phyloP scores from a whole-genome alignment of 1,284 basidiomycete species.

The Cryptococcus sp. region DNA sequence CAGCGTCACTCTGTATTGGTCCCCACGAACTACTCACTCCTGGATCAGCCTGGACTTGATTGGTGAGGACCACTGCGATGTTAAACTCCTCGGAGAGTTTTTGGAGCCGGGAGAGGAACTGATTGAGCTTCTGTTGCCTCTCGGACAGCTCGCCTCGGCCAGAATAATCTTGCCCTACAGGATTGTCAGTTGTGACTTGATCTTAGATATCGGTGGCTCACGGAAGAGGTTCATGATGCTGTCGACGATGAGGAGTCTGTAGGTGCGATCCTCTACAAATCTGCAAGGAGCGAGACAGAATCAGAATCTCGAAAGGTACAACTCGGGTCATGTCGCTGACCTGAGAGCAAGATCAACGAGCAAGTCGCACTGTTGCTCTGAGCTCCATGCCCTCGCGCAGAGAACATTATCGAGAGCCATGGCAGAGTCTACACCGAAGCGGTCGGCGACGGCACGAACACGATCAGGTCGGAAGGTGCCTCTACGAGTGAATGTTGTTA shows the following conservation, averaged over 20 bases:
- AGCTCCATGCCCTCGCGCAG: slow-evolving; percentile 46
- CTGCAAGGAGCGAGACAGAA: slow-evolving; percentile 24
- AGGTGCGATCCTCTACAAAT: slow-evolving; percentile 50
- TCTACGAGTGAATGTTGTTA: slow-evolving; percentile 29
- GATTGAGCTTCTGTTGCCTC: slow-evolving; percentile 67
- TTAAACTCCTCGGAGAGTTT: slow-evolving; percentile 83
- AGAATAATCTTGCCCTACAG: slow-evolving; percentile 68
- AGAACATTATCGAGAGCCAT: slow-evolving; percentile 67
- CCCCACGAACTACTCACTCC: slow-evolving; percentile 54
- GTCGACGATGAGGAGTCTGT: slow-evolving; percentile 58
- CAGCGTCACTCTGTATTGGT: neutral
- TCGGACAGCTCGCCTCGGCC: slow-evolving; percentile 89
- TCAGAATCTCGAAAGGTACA: neutral
- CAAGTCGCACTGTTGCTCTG: slow-evolving; percentile 47
- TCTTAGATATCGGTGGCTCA: slow-evolving; percentile 15
- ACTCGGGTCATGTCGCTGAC: slow-evolving; percentile 21
- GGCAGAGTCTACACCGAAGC: slow-evolving; percentile 81
- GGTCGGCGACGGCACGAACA: slow-evolving; percentile 80
- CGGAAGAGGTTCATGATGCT: slow-evolving; percentile 95
- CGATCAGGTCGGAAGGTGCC: slow-evolving; percentile 92
- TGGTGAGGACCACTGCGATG: slow-evolving; percentile 82
- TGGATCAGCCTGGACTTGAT: slow-evolving; percentile 84
- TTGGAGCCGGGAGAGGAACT: slow-evolving; percentile 85
- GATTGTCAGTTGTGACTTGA: slow-evolving; percentile 2
- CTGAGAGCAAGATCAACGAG: slow-evolving; percentile 46